Percentiles rank a stretch among this genome's conserved stretches.
Evolutionary conservation across 2,329 filamentous ascomycete species (phyloP).

Genomic region (Stagonosporopsis cucurbitacearum): DNA sequence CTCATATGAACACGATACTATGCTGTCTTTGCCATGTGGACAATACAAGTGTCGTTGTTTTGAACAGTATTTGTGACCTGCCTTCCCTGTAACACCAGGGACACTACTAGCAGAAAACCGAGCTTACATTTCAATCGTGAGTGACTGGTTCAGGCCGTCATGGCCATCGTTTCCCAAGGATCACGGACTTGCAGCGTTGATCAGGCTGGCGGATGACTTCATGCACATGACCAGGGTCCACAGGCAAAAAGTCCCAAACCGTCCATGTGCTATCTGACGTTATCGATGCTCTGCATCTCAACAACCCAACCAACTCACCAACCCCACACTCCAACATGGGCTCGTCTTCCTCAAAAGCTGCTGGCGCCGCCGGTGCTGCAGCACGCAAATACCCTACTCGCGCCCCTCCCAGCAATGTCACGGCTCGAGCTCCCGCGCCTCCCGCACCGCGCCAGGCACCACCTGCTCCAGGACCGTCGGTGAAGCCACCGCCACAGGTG

Average conservation of each 20-base stretch:
- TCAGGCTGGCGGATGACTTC: slow-evolving; percentile 6
- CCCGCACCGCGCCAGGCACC: slow-evolving; percentile 40
- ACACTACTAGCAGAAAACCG: neutral
- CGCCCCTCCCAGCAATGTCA: slow-evolving; percentile 46
- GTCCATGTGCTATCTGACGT: slow-evolving; percentile 28
- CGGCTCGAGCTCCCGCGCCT: slow-evolving; percentile 37
- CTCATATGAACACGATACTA: too few relatives aligned
- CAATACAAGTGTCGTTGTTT: too few relatives aligned
- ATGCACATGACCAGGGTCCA: slow-evolving; percentile 9
- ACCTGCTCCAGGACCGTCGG: slow-evolving; percentile 46
- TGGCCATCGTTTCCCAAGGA: neutral
- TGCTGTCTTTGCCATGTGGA: too few relatives aligned
- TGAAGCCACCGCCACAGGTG: slow-evolving; percentile 50
- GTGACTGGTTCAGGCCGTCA: neutral
- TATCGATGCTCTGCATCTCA: slow-evolving; percentile 33
- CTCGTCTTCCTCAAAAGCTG: slow-evolving; percentile 64
- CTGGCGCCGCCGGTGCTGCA: slow-evolving; percentile 57
- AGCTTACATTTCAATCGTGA: neutral
- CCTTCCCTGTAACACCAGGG: neutral
- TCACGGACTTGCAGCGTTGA: neutral
- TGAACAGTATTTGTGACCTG: too few relatives aligned
- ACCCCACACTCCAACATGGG: slow-evolving; percentile 52
- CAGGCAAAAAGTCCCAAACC: slow-evolving; percentile 16
- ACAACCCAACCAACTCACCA: slow-evolving; percentile 19
- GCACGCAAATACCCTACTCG: slow-evolving; percentile 64